Evolutionary conservation across 192 early-diverging fungal species (phyloP).

Genomic region (Gryganskiella cystojenkinii): DNA sequence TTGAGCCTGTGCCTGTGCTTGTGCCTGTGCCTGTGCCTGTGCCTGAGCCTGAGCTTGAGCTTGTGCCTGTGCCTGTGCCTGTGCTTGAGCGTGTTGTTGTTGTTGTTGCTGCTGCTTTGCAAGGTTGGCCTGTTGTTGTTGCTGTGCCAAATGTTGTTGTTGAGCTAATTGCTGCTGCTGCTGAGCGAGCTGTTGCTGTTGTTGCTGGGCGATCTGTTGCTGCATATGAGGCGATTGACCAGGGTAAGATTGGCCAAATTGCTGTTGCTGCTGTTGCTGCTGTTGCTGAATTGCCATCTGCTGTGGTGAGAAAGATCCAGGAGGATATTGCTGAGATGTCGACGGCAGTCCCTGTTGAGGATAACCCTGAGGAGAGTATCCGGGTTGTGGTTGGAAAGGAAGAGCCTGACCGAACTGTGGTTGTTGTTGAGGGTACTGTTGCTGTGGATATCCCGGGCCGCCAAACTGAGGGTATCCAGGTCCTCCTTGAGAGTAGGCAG

Average conservation of each 20-base stretch:
- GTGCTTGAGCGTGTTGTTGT: conserved; percentile 14
- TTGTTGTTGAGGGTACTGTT: conserved; percentile 36
- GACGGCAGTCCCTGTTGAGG: conserved; percentile 34
- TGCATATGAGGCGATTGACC: conserved; percentile 26
- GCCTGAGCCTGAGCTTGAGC: conserved; percentile 1
- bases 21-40: conserved; percentile 12
- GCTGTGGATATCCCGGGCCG: conserved; percentile 11
- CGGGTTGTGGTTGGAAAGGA: conserved; percentile 32
- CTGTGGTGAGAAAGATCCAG: conserved; percentile 12
- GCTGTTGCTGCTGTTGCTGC: background rate
- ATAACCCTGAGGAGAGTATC: conserved; percentile 24
- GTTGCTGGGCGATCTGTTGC: conserved; percentile 1
- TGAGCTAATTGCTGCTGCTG: conserved; percentile 13
- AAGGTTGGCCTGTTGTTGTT: conserved; percentile 32
- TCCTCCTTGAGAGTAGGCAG: conserved; percentile 12
- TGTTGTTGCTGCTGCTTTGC: conserved; percentile 37
- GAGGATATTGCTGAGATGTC: conserved; percentile 1
- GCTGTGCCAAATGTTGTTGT: conserved; percentile 12
- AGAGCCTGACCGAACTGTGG: conserved; percentile 28
- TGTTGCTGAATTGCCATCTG: conserved; percentile 22
- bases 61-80: conserved; percentile 1
- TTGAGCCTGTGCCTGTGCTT: conserved; percentile 29
- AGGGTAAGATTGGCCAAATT: conserved; percentile 8
- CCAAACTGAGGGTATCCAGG: conserved; percentile 12
- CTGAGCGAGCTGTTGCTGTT: conserved; percentile 17